These are phyloP conservation scores for Cladorrhinum sp. DNA, from an alignment of 2,329 filamentous ascomycete genomes.

Conservation along the genomic window DNA sequence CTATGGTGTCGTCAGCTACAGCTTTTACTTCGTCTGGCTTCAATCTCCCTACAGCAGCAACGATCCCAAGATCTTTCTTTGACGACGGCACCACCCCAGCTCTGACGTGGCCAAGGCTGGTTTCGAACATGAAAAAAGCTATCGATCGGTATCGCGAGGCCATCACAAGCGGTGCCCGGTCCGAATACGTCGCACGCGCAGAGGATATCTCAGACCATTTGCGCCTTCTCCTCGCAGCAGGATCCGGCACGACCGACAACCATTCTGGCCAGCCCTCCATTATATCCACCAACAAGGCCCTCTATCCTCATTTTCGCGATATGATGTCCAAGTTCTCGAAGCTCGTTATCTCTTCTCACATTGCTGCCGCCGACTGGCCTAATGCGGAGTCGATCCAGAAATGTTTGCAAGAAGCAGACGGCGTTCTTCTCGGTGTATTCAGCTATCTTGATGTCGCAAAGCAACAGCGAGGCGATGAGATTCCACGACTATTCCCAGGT, in stretches of 20 bases:
- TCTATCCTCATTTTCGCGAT: slow-evolving; percentile 95
- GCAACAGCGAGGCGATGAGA: slow-evolving; percentile 88
- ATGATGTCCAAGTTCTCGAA: slow-evolving; percentile 99
- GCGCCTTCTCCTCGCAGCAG: slow-evolving; percentile 86
- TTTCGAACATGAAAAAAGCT: slow-evolving; percentile 88
- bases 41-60: slow-evolving; percentile 55
- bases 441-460: slow-evolving; percentile 94
- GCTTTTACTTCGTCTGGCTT: slow-evolving; percentile 60
- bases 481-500: slow-evolving; percentile 87
- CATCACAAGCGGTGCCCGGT: slow-evolving; percentile 77
- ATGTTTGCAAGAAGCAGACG: slow-evolving; percentile 95
- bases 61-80: slow-evolving; percentile 79
- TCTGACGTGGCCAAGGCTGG: slow-evolving; percentile 83
- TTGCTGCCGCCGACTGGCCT: slow-evolving; percentile 93
- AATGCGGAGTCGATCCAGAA: slow-evolving; percentile 92
- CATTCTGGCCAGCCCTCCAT: slow-evolving; percentile 99
- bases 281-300: slow-evolving; percentile 93
- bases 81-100: slow-evolving; percentile 80
- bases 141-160: slow-evolving; percentile 88
- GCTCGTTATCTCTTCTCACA: slow-evolving; percentile 94
- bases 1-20: slow-evolving; percentile 57
- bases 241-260: slow-evolving; percentile 96
- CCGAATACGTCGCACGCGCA: slow-evolving; percentile 89
- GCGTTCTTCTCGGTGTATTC: slow-evolving; percentile 88
- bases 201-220: slow-evolving; percentile 98